phyloP scores from a whole-genome alignment of 2,329 filamentous ascomycete species.

The Fusarium tuaranense region DNA sequence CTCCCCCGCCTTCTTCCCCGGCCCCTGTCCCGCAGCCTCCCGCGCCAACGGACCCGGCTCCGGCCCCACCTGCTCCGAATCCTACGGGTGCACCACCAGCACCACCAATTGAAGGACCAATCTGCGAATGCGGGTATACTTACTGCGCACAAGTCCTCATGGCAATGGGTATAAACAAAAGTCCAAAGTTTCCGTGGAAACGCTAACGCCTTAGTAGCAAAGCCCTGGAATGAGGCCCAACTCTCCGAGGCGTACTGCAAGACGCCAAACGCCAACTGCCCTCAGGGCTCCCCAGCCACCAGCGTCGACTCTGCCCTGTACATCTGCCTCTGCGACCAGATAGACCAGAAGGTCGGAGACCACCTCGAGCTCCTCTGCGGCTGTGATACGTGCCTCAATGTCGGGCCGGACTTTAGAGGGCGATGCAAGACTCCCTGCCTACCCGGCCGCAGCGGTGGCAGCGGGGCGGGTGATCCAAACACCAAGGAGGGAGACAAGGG shows the following conservation, averaged over 20 bases:
- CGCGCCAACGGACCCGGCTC: conserved; percentile 32
- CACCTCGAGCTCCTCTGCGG: conserved; percentile 54
- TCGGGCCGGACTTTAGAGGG: conserved; percentile 54
- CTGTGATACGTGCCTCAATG: conserved; percentile 54
- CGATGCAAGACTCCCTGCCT: conserved; percentile 53
- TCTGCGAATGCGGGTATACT: conserved; percentile 57
- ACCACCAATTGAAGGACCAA: conserved; percentile 46
- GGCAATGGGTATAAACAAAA: conserved; percentile 48
- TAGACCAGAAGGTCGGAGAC: conserved; percentile 48
- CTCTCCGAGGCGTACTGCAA: conserved; percentile 52
- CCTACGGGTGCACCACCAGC: conserved; percentile 32
- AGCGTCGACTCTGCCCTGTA: conserved; percentile 50
- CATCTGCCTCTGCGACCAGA: conserved; percentile 53
- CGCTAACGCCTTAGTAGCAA: conserved; percentile 39
- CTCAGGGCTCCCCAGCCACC: conserved; percentile 45
- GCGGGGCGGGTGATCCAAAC: background rate
- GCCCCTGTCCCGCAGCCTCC: conserved; percentile 40
- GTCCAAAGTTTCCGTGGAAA: fast-evolving
- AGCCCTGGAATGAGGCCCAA: conserved; percentile 50
- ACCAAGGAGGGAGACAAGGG: background rate
- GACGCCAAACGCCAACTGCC: conserved; percentile 51
- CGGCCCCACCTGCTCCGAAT: conserved; percentile 34
- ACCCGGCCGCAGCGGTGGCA: conserved; percentile 26
- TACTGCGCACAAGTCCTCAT: conserved; percentile 55
- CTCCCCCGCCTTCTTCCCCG: conserved; percentile 31